Evolutionary conservation across 2,329 filamentous ascomycete genomes (phyloP), one percentile per base, ranked within the genome.

Genomic region (Cytospora leucostoma): DNA sequence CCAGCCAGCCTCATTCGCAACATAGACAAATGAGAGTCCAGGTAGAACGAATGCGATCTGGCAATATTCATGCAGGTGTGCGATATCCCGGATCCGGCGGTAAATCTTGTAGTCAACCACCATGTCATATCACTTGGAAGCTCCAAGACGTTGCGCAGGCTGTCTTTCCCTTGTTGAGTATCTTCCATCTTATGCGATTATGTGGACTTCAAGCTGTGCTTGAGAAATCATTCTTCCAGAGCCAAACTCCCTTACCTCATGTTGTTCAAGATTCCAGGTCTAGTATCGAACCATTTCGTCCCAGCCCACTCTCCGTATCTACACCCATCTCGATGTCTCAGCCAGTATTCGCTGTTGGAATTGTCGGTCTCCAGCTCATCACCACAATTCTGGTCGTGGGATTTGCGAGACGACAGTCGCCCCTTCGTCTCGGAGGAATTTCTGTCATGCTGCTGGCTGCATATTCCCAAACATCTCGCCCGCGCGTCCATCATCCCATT

Each of bases 341-440:
- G 12, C 53, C 53, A 27, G 27, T 56, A 32, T 13, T 19, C 6
- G 12, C 53, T 27, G 19, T 44, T 32, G 53, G 35, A 15, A 40
- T 56, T 27, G 21, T 56, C 19, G 19, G 19, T 38, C 11, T 56
- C 12, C 53, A 56, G 35, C 12, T 56, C 12, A 56, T 27, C 53
- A 56, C 53, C n/a, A 56, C 53, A 8, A 56, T 35, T 40, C 21
- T 56, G 7, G 35, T 56, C 19, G 53, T 56, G 37, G 53, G 53
- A 32, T 56, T 56, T 5, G 35, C 35, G 11, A 27, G 27, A n/a
- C 53, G 35, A 5, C 19, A 56, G 12, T 56, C 53, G 8, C 53
- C 17, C 27, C 35, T 40, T 21, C 53, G 53, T 38, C 35, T 40
- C 53, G 53, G 34, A 40, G 53, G 34, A 11, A 17, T 56, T 8